phyloP scores from a whole-genome alignment of 345 rosid species.

The Camelina hispida region DNA sequence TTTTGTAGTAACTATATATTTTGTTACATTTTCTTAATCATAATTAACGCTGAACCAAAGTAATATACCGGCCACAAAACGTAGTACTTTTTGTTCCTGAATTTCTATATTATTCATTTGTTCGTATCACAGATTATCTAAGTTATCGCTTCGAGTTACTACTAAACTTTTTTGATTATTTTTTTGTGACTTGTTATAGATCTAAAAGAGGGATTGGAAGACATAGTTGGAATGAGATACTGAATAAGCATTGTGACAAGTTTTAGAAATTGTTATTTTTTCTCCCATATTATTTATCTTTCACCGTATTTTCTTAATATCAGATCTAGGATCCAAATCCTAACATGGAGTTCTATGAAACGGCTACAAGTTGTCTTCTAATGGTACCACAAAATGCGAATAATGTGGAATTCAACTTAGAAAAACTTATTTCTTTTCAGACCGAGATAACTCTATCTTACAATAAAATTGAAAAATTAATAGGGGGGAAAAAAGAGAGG shows the following conservation, averaged over 20 bases:
- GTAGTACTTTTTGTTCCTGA: background rate
- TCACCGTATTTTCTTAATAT: background rate
- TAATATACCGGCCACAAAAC: constrained; percentile 8
- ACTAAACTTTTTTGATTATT: background rate
- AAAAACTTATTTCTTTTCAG: background rate
- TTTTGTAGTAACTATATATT: background rate
- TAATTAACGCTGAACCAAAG: background rate
- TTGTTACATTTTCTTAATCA: background rate
- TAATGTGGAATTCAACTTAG: background rate
- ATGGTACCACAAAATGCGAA: background rate
- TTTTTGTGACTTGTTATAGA: background rate
- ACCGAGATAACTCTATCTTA: background rate
- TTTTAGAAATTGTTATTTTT: background rate
- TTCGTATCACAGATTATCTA: background rate
- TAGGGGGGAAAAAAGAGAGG: background rate
- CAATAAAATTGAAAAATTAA: too few species aligned
- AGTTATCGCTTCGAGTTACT: background rate
- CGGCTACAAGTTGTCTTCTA: background rate
- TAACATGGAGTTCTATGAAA: background rate
- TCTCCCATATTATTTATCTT: background rate
- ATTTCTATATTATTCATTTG: background rate
- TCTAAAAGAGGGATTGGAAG: background rate
- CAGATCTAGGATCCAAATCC: background rate
- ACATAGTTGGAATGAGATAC: background rate
- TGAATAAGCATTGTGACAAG: background rate